Conservation (phyloP, 2,329 filamentous ascomycete species). For the Pestalotiopsis sp. region DNA sequence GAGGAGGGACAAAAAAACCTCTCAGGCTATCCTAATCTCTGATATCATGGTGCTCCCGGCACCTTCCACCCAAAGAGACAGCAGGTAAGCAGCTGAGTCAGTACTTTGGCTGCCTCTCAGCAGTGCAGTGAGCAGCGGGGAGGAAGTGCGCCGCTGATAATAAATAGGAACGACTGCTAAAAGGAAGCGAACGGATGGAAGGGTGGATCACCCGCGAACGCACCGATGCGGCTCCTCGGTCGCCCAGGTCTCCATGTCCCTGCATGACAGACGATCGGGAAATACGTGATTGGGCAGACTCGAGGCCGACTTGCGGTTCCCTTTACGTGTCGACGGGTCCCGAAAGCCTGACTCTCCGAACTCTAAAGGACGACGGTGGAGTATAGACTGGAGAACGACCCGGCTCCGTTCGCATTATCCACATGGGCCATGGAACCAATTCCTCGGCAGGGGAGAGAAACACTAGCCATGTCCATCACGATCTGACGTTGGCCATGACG, state of each 20-base stretch:
- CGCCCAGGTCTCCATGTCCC: slow-evolving; percentile 1
- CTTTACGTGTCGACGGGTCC: not conserved
- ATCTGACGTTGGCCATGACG: slow-evolving; percentile 4
- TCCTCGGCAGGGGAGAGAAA: not conserved
- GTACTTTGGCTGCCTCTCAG: not conserved
- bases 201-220: not conserved
- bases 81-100: not conserved
- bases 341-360: slow-evolving; percentile 2
- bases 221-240: not conserved
- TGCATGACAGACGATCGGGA: not conserved
- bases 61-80: not conserved
- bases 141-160: not conserved
- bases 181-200: not conserved
- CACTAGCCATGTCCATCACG: slow-evolving; percentile 1
- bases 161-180: not conserved
- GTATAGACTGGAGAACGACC: not conserved
- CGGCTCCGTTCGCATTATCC: not conserved
- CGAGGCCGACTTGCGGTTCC: not conserved
- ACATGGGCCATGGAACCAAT: not conserved
- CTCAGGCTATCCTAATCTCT: not conserved
- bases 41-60: not conserved
- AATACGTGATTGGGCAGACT: slow-evolving; percentile 6
- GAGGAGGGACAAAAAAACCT: not conserved
- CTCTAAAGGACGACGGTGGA: not conserved
- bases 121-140: not conserved